Evolutionary conservation across 352 stramenopile genomes (phyloP), one percentile per base, ranked within the genome.

Genomic region (Halophytophthora polymorphica): DNA sequence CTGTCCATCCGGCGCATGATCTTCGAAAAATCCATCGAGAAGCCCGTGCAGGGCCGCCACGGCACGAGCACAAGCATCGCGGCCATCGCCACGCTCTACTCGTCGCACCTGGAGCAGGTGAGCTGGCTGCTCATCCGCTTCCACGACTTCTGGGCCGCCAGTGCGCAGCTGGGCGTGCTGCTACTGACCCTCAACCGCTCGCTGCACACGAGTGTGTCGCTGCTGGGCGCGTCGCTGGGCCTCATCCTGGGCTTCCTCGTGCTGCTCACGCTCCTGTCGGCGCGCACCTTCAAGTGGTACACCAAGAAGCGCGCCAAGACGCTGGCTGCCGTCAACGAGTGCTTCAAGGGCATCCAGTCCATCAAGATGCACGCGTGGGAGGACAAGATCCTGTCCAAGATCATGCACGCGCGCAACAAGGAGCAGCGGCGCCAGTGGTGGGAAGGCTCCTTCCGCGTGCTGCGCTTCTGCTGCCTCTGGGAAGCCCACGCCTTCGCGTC

Each of bases 301-400:
- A 69, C 64, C 14, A 73, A 77, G 60, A 73, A 74, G 40, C 53
- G 61, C 17, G 48, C 56, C 10, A 72, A 72, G 53, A 73, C 61
- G 36, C 41, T 73, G 19, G 65, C 66, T 8, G 45, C 51, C 2
- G 55, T 77, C 19, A 64, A 67, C 41, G 68, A 73, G 52, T 74
- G 68, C 23, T 74, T 77, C 37, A 69, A 74, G 38, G 60, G 64
- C 18, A 72, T 77, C 21, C 64, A 74, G 33, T 65, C 61, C 2
- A 60, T 77, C 33, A 77, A 77, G 36, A 21, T 77, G 18, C 58
- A 77, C 42, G 64, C 68, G 17, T 77, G 68, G 68, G 68, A 77
- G 49, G 50, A 66, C 50, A 73, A 74, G 39, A 65, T 70, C 12
- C 23, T 65, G 31, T 47, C 58, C 36, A 77, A 73, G 59, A 73